Conservation (phyloP, 805 yeast species). For the Barnettozyma wickerhamii region DNA sequence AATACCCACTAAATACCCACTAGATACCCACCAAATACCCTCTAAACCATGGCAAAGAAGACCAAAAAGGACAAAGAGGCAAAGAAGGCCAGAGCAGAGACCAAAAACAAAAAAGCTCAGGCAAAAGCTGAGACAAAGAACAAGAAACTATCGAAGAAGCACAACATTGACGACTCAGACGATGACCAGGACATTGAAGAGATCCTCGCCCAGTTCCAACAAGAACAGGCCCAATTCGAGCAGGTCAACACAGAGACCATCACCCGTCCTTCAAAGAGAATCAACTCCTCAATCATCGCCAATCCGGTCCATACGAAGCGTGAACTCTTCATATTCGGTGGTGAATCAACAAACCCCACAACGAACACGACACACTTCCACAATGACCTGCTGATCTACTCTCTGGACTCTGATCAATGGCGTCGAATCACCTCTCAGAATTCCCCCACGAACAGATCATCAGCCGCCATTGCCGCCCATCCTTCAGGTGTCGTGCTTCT, state of each 20-base stretch:
- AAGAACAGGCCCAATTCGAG: conserved; percentile 75
- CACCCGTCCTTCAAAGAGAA: conserved; percentile 59
- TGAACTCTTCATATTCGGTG: conserved; percentile 86
- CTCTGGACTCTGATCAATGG: conserved; percentile 80
- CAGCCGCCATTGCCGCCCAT: conserved; percentile 91
- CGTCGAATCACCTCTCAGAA: conserved; percentile 73
- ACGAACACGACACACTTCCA: conserved; percentile 63
- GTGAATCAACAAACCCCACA: conserved; percentile 59
- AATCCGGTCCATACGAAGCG: conserved; percentile 70
- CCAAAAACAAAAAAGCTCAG: conserved; percentile 70
- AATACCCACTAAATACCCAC: too few species aligned
- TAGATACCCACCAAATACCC: neutral
- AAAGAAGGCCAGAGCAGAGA: conserved; percentile 83
- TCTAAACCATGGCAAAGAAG: conserved; percentile 70
- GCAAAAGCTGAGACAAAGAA: conserved; percentile 70
- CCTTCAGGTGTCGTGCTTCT: conserved; percentile 81
- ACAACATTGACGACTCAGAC: conserved; percentile 77
- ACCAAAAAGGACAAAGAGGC: conserved; percentile 84
- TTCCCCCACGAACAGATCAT: conserved; percentile 87
- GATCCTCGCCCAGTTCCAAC: conserved; percentile 68
- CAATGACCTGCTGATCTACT: conserved; percentile 74
- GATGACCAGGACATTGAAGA: conserved; percentile 87
- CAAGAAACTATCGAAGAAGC: conserved; percentile 70
- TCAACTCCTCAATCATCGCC: conserved; percentile 71
- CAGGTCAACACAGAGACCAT: conserved; percentile 60